A percentile compares a stretch with the other conserved stretches of the same genome.
Evolutionary conservation across 2,329 filamentous ascomycete species (phyloP).

Genomic region (Penicillium glabrum): DNA sequence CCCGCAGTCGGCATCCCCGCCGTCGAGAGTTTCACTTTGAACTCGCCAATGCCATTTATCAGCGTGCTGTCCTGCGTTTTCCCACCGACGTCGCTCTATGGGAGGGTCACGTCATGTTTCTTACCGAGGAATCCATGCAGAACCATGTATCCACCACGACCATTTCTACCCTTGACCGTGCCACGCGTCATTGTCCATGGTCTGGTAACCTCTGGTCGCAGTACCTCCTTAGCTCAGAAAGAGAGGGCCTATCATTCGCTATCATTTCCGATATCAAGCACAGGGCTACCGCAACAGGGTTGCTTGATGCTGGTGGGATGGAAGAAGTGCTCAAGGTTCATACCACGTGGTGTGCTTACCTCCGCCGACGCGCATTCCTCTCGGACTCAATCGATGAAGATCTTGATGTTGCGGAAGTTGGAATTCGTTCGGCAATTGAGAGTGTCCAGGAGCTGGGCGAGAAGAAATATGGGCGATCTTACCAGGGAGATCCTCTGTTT

Average conservation of each 20-base stretch:
- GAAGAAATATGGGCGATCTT: constrained; percentile 72
- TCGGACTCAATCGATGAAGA: constrained; percentile 75
- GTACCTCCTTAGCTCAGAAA: constrained; percentile 81
- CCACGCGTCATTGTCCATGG: constrained; percentile 89
- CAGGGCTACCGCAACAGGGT: constrained; percentile 79
- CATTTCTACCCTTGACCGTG: constrained; percentile 73
- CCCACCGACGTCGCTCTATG: constrained; percentile 73
- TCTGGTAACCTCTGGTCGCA: constrained; percentile 89
- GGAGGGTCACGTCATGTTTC: constrained; percentile 79
- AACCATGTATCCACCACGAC: constrained; percentile 49
- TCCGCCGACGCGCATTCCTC: constrained; percentile 80
- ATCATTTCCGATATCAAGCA: constrained; percentile 90
- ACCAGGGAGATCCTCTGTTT: constrained; percentile 84
- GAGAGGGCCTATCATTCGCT: constrained; percentile 71
- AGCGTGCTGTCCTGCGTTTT: constrained; percentile 73
- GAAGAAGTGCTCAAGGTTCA: constrained; percentile 88
- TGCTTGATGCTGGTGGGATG: constrained; percentile 83
- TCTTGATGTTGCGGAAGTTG: constrained; percentile 84
- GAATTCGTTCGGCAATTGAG: constrained; percentile 80
- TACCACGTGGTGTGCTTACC: constrained; percentile 89
- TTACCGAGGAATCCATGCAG: constrained; percentile 56
- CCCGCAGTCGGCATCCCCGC: constrained; percentile 56
- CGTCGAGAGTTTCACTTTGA: constrained; percentile 49
- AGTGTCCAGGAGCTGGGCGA: constrained; percentile 77
- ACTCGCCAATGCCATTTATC: constrained; percentile 65